phyloP scores from a whole-genome alignment of 306 rosid species.

The Prosopis cineraria region DNA sequence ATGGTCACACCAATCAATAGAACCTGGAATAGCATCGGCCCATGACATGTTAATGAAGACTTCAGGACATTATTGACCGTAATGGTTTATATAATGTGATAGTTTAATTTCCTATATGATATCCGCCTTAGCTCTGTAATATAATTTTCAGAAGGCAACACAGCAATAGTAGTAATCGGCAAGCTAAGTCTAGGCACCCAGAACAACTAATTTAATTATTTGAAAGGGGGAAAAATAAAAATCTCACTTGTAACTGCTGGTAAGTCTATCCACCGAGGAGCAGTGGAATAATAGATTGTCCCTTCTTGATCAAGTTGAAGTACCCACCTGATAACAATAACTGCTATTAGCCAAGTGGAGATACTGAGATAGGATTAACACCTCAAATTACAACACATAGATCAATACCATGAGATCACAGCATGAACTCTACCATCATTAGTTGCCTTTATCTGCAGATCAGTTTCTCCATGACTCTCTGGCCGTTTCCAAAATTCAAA shows the following conservation, averaged over 20 bases:
- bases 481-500: constrained; percentile 99
- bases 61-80: background rate
- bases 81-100: constrained; percentile 18
- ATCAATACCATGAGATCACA: constrained; percentile 78
- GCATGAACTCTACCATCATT: constrained; percentile 76
- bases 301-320: constrained; percentile 94
- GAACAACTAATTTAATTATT: constrained; percentile 23
- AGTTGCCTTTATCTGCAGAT: constrained; percentile 63
- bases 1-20: constrained; percentile 88
- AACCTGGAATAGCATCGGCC: constrained; percentile 52
- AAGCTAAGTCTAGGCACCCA: background rate
- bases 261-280: constrained; percentile 78
- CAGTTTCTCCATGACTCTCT: constrained; percentile 71
- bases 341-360: constrained; percentile 1
- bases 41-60: constrained; percentile 26
- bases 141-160: constrained; percentile 21
- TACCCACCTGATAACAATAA: constrained; percentile 68
- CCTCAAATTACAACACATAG: constrained; percentile 20
- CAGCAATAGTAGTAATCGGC: constrained; percentile 1
- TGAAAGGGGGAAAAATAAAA: background rate
- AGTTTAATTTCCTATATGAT: constrained; percentile 1
- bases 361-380: background rate
- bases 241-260: constrained; percentile 50
- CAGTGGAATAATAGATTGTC: constrained; percentile 80
- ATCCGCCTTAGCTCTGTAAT: constrained; percentile 13